Base-by-base conservation (phyloP, 768 basidiomycete species). In the Gyrodon lividus region DNA sequence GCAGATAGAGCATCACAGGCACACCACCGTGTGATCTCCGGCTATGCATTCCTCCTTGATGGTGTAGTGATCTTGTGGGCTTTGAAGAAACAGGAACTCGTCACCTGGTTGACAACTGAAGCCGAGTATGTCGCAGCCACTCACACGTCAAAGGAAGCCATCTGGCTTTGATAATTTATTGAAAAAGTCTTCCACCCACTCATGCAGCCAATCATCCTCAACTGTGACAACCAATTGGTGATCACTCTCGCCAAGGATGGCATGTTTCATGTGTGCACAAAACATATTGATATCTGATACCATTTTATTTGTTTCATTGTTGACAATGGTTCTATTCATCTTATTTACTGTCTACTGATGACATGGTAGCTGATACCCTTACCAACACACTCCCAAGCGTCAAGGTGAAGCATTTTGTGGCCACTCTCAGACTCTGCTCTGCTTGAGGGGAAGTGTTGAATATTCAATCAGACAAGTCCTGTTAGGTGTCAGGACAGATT, bases 71-170 rank as follows among this genome's bases (percentile, higher is more conserved):
- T 76, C 8, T 63, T 68, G 3, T 77, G 71, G 71, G 59, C 53
- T 0, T 59, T 65, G 2, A 57, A 55, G 39, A 69, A 69, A 19
- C 79, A 80, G 60, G 12, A 60, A 0, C 57, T 70, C 35, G 72
- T 77, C n/a, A 64, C 74, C 0, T 55, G 69, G 4, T 76, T 73
- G 8, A 74, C 69, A 0, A 71, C 69, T 2, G 74, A 77, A 56
- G 70, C 72, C 23, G 72, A 77, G 53, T 75, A 69, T 55, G 67
- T 74, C 34, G 64, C 73, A 8, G 66, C 68, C 2, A 58, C 59
- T 1, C 52, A 63, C 37, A 67, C 72, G 6, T 54, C 61, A 17
- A 59, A 64, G 49, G 70, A 74, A 37, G 60, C 69, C 2, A 33
- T 64, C 14, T 74, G 65, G 64, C 55, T 74, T 4, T 59, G 67